Base-by-base conservation (phyloP, 1,139 yeast species). In the Blastobotrys ciferrii region DNA sequence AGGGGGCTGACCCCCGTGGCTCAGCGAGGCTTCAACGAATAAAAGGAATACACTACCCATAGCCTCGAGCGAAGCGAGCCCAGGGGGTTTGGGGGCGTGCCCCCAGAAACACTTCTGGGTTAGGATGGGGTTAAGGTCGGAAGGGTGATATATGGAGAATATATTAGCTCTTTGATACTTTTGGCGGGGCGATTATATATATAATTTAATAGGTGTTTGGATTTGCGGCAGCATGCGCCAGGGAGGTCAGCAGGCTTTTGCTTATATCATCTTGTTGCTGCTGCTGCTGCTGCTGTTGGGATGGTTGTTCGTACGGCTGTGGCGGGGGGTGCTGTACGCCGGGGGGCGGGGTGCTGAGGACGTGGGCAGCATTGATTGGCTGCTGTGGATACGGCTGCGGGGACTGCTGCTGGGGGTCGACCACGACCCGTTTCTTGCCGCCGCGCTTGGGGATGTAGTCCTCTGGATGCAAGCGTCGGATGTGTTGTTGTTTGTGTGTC, bases 401-500 rank as follows among this genome's bases (percentile, higher is more conserved):
- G 18, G 18, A 32, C 14, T 17, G 32, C 20, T 45, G 43, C 11
- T 18, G 28, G 5, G 46, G 45, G 12, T 47, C 48, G 13, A 47
- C 47, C 3, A 19, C 37, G 13, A 49, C 45, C 23, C 67, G 57
- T 57, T 67, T 68, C 55, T 70, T 70, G 25, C 74, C 74, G 13
- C 76, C 76, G 1, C 74, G 67, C 55, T 72, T 72, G 32, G 75
- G 75, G 31, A 68, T 68, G 53, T 73, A 73, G 47, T 66, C 67
- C 38, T 69, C 70, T 1, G 76, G 76, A 48, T 73, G 77, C 33
- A 73, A 57, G 33, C 76, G 59, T 17, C 74, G 65, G 45, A 72
- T 72, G 50, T 73, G 77, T 61, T 73, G 77, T 56, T 73, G 77
- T 53, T 68, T 71, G 57, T 73, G 77, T 1, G 76, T 73, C 2